Conservation (phyloP, 2,329 filamentous ascomycete genomes). For the Didymella arachidicola region DNA sequence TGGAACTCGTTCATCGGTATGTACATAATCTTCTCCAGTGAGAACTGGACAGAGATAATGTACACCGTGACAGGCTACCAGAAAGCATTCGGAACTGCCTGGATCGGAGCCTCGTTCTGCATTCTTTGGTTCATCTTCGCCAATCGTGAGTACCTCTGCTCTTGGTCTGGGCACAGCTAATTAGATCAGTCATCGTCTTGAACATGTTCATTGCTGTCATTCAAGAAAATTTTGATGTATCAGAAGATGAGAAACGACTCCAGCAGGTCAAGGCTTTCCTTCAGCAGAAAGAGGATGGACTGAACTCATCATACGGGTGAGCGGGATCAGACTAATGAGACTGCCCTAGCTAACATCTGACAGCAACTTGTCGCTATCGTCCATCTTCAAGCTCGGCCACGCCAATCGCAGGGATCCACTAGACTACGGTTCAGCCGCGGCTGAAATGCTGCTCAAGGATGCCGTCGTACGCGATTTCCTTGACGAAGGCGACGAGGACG, state of each 20-base stretch:
- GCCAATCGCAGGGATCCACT: constrained; percentile 78
- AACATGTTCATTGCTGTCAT: constrained; percentile 99
- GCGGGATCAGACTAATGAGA: background rate
- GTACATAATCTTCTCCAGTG: constrained; percentile 95
- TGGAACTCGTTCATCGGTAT: constrained; percentile 97
- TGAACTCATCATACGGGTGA: constrained; percentile 63
- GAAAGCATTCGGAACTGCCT: constrained; percentile 72
- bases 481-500: constrained; percentile 68
- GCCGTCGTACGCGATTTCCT: constrained; percentile 94
- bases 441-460: constrained; percentile 97
- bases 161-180: constrained; percentile 20
- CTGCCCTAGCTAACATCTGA: constrained; percentile 18
- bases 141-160: constrained; percentile 63
- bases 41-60: constrained; percentile 91
- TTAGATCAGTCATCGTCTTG: constrained; percentile 74
- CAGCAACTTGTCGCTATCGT: constrained; percentile 74
- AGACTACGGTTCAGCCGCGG: constrained; percentile 88
- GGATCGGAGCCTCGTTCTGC: constrained; percentile 91
- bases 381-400: constrained; percentile 68
- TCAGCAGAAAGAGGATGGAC: constrained; percentile 85
- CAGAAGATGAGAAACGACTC: constrained; percentile 95
- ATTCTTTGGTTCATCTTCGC: constrained; percentile 95
- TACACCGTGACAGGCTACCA: constrained; percentile 81
- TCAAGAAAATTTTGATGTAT: constrained; percentile 98
- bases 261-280: constrained; percentile 96